phyloP scores from a whole-genome alignment of 768 basidiomycete genomes.

The Clitopilus hobsonii region DNA sequence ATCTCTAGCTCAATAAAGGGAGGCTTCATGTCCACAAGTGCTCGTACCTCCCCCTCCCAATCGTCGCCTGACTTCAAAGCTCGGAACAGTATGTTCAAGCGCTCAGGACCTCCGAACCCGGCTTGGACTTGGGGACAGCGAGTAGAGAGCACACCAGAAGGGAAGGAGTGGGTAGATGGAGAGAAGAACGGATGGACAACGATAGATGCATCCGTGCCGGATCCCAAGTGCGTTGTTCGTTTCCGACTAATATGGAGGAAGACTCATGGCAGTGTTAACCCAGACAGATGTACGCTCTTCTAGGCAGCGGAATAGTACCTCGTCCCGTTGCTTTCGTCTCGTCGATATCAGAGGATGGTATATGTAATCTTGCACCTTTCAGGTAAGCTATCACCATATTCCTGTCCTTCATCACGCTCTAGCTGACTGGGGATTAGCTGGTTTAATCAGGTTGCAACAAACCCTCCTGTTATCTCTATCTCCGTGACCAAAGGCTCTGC shows the following conservation, averaged over 20 bases:
- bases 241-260: neutral
- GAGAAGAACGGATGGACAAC: conserved; percentile 36
- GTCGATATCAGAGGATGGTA: conserved; percentile 44
- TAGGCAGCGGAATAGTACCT: conserved; percentile 54
- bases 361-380: conserved; percentile 59
- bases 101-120: conserved; percentile 26
- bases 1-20: too few relatives aligned
- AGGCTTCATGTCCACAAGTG: neutral
- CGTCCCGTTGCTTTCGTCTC: conserved; percentile 74
- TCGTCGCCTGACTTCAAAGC: too few relatives aligned
- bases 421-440: conserved; percentile 31
- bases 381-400: conserved; percentile 20
- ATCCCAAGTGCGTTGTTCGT: conserved; percentile 23
- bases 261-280: neutral
- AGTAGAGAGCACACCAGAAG: conserved; percentile 26
- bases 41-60: too few relatives aligned
- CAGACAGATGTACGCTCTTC: conserved; percentile 38
- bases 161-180: conserved; percentile 38
- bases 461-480: conserved; percentile 65
- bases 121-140: conserved; percentile 32
- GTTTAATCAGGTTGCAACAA: conserved; percentile 41
- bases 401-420: neutral
- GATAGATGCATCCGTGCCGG: conserved; percentile 27
- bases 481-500: conserved; percentile 24
- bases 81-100: neutral